phyloP scores from a whole-genome alignment of 2,329 filamentous ascomycete genomes.

The Hyphodiscus sp. region DNA sequence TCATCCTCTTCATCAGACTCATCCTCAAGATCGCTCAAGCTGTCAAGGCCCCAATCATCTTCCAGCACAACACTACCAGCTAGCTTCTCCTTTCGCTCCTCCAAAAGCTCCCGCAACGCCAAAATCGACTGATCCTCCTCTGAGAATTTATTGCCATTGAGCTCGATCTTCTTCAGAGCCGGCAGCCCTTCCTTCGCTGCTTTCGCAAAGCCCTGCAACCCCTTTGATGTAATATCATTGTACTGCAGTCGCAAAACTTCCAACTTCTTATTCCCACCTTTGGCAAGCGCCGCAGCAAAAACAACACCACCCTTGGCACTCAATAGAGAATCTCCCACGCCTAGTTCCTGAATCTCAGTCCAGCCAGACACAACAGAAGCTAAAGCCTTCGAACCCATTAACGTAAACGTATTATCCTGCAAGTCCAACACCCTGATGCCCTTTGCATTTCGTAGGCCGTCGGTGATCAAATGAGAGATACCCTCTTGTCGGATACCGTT shows the following conservation, averaged over 20 bases:
- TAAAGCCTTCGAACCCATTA: constrained; percentile 70
- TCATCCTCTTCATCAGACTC: constrained; percentile 64
- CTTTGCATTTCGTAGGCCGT: constrained; percentile 67
- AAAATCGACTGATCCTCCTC: constrained; percentile 74
- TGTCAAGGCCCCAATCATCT: constrained; percentile 79
- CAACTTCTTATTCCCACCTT: constrained; percentile 72
- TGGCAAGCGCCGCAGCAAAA: constrained; percentile 64
- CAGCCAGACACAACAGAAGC: constrained; percentile 69
- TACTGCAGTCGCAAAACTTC: constrained; percentile 81
- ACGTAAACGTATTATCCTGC: constrained; percentile 96
- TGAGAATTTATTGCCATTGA: constrained; percentile 92
- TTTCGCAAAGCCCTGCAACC: constrained; percentile 63
- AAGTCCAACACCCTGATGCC: constrained; percentile 74
- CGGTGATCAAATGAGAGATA: constrained; percentile 70
- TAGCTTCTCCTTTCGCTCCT: constrained; percentile 69
- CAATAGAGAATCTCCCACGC: constrained; percentile 82
- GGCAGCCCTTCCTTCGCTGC: constrained; percentile 66
- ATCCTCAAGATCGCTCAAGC: constrained; percentile 73
- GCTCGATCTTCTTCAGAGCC: constrained; percentile 74
- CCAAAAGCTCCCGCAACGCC: constrained; percentile 63
- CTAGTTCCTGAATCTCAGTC: constrained; percentile 72
- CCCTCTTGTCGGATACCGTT: constrained; percentile 96
- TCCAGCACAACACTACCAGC: constrained; percentile 63
- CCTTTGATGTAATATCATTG: constrained; percentile 83
- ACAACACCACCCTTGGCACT: constrained; percentile 69